These are phyloP conservation scores for Leccinum sublutescens DNA, from an alignment of 768 basidiomycete species.

Conservation along the genomic window DNA sequence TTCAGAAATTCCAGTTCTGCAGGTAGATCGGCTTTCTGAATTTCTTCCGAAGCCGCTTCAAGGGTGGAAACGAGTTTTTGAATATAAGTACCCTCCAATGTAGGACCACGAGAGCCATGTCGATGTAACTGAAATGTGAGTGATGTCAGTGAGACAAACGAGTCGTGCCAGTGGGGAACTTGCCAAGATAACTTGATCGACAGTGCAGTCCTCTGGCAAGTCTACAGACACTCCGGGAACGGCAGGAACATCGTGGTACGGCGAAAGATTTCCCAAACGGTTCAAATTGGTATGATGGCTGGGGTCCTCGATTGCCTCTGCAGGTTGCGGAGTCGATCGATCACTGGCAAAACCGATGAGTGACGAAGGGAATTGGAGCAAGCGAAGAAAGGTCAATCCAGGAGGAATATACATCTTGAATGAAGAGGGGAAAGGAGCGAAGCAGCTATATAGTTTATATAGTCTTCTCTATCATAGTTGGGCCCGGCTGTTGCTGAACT, in stretches of 20 bases:
- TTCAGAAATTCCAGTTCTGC: slow-evolving; percentile 36
- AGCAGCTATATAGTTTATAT: background rate
- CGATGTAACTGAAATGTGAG: slow-evolving; percentile 37
- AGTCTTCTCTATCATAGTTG: background rate
- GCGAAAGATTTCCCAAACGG: slow-evolving; percentile 36
- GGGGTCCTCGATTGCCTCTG: background rate
- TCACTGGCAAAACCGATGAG: background rate
- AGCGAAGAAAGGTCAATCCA: slow-evolving; percentile 7
- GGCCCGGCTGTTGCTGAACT: too few species aligned
- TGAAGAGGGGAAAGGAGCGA: background rate
- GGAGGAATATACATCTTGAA: slow-evolving; percentile 20
- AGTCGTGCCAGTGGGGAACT: slow-evolving; percentile 1
- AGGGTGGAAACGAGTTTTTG: slow-evolving; percentile 34
- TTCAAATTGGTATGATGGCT: background rate
- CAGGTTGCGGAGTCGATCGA: background rate
- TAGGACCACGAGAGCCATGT: slow-evolving; percentile 42
- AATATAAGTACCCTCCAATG: slow-evolving; percentile 28
- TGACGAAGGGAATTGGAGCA: slow-evolving; percentile 15
- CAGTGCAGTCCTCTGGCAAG: slow-evolving; percentile 39
- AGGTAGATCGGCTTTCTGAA: slow-evolving; percentile 33
- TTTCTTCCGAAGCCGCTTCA: slow-evolving; percentile 16
- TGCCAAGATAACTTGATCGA: slow-evolving; percentile 42
- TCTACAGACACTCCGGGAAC: slow-evolving; percentile 26
- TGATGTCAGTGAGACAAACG: background rate
- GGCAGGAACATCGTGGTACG: slow-evolving; percentile 35